These are phyloP conservation scores for Teunomyces lycoperdinae DNA, from an alignment of 805 yeast species.

Conservation along the genomic window DNA sequence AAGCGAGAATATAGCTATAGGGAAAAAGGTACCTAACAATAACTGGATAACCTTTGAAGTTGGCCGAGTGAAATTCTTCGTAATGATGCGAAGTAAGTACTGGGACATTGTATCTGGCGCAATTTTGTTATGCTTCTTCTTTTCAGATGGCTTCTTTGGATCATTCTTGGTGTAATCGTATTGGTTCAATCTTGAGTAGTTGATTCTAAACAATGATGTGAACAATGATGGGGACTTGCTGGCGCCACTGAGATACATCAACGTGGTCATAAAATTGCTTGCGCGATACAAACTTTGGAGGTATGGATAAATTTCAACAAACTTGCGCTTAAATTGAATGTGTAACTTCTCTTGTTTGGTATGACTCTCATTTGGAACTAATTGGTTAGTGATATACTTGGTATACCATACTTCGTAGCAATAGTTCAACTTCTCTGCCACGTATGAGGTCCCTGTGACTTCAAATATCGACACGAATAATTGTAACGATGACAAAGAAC, in stretches of 20 bases:
- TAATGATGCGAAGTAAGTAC: conserved; percentile 23
- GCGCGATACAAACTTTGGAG: conserved; percentile 46
- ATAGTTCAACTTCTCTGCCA: conserved; percentile 64
- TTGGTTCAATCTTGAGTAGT: conserved; percentile 60
- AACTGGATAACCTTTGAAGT: conserved; percentile 29
- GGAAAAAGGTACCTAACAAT: conserved; percentile 56
- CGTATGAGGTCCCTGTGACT: conserved; percentile 63
- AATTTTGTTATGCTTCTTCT: conserved; percentile 22
- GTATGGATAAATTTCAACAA: conserved; percentile 62
- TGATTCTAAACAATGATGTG: conserved; percentile 59
- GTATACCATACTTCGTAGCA: conserved; percentile 64
- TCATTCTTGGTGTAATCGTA: conserved; percentile 47
- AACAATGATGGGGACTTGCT: conserved; percentile 61
- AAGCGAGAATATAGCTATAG: conserved; percentile 74
- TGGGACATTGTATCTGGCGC: conserved; percentile 44
- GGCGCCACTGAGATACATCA: conserved; percentile 65
- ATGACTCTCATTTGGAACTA: conserved; percentile 19
- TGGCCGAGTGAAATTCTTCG: conserved; percentile 22
- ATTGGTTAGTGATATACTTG: conserved; percentile 49
- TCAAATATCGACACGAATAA: conserved; percentile 53
- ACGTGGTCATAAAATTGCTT: conserved; percentile 53
- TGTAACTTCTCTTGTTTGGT: conserved; percentile 22
- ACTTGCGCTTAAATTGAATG: conserved; percentile 34
- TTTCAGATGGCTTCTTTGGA: conserved; percentile 9
- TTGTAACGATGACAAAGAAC: conserved; percentile 55